phyloP scores from a whole-genome alignment of 192 early-diverging fungal species.

The Dimargaris cristalligena region DNA sequence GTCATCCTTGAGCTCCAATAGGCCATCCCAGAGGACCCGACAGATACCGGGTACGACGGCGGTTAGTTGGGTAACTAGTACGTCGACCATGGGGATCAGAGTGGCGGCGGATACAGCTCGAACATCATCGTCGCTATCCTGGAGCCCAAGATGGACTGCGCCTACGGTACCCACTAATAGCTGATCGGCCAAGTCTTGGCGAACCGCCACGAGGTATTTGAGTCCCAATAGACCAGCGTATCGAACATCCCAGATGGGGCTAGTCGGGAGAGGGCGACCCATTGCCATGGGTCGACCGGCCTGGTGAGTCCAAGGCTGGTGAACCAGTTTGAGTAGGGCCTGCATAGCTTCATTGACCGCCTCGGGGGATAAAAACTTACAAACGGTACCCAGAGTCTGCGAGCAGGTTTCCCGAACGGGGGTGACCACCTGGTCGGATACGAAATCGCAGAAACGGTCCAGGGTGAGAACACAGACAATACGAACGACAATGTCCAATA shows the following conservation, averaged over 20 bases:
- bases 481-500: constrained; percentile 77
- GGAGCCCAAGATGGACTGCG: constrained; percentile 72
- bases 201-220: constrained; percentile 86
- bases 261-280: neutral
- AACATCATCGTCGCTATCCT: constrained; percentile 87
- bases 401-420: constrained; percentile 93
- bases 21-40: constrained; percentile 66
- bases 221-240: constrained; percentile 84
- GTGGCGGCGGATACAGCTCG: constrained; percentile 81
- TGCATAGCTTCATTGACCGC: constrained; percentile 44
- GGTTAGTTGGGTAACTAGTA: constrained; percentile 50
- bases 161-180: constrained; percentile 54
- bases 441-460: constrained; percentile 95
- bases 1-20: constrained; percentile 81
- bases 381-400: constrained; percentile 55
- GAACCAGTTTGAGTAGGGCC: constrained; percentile 49
- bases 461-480: constrained; percentile 87
- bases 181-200: constrained; percentile 63
- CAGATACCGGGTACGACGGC: constrained; percentile 58
- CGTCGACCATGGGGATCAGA: constrained; percentile 68
- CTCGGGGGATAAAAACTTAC: constrained; percentile 38
- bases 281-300: constrained; percentile 6
- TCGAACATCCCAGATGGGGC: constrained; percentile 71
- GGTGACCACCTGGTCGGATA: constrained; percentile 82
- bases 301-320: constrained; percentile 22